Evolutionary conservation across 1,284 basidiomycete species (phyloP), one percentile per base, ranked within the genome.

Genomic region (Rhodotorula sp.): DNA sequence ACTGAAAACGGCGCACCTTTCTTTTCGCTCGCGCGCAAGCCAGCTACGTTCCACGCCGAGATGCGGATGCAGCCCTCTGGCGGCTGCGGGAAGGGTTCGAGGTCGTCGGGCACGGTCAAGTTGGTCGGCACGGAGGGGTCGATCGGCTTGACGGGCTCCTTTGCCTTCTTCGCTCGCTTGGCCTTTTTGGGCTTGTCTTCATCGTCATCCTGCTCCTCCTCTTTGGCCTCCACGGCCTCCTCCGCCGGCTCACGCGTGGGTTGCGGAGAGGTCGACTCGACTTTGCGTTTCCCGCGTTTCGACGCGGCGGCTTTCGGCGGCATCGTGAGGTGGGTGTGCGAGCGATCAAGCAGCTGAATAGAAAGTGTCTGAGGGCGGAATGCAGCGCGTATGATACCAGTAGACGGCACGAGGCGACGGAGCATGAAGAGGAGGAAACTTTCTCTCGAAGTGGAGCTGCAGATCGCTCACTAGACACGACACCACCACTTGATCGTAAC

Each of bases 121-220:
- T 79, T 79, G 63, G 68, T 75, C 15, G 78, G 78, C 14, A 79
- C 47, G 3, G 70, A 64, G 2, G 74, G 64, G 60, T 79, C 73
- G 49, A 79, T 62, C 10, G 78, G 78, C 34, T 59, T 69, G 48
- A 79, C 74, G 23, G 78, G 78, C 51, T 68, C 76, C 64, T 77
- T 76, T 31, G 61, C 65, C 49, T 70, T 65, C 64, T 78, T 78
- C 26, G 65, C 67, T 21, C 68, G 49, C 57, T 73, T 73, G 61
- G 60, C 63, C 63, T 64, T 69, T 31, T 54, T 49, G 39, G 58
- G 58, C 29, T 60, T 31, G 29, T 46, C 56, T 2, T 64, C 64
- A 10, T 63, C 67, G 1, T 64, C 57, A 26, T 56, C 26, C 15
- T 56, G 3, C 2, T 12, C 54, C 26, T 56, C 54, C 29, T 52